Conservation (phyloP, 352 stramenopile genomes). For the Elongisporangium undulatum region DNA sequence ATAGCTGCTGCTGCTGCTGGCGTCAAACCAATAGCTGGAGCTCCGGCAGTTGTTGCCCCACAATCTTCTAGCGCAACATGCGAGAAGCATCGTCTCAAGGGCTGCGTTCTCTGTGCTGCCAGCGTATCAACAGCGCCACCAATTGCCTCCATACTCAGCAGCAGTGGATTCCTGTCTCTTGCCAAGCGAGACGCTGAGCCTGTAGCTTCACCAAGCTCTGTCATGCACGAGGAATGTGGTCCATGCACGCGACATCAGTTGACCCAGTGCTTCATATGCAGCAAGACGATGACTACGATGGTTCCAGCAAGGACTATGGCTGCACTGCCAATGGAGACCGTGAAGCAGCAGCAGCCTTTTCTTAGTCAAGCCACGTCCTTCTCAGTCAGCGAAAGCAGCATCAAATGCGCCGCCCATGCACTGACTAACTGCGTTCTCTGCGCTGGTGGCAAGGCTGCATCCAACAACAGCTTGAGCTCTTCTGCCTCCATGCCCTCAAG, state of each 20-base stretch:
- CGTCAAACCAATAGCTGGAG: background rate
- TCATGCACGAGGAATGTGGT: slow-evolving; percentile 2
- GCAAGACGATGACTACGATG: slow-evolving; percentile 9
- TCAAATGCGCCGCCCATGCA: slow-evolving; percentile 47
- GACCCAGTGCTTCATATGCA: slow-evolving; percentile 61
- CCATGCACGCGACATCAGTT: slow-evolving; percentile 50
- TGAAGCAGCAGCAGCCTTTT: background rate
- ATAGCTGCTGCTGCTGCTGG: background rate
- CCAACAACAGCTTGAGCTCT: background rate
- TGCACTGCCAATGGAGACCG: background rate
- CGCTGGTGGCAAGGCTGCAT: slow-evolving; percentile 24
- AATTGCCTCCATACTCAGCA: background rate
- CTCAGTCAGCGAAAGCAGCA: background rate
- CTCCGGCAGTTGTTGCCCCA: background rate
- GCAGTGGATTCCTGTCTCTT: background rate
- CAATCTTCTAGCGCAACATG: slow-evolving; percentile 8
- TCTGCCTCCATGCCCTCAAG: background rate
- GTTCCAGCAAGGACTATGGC: background rate
- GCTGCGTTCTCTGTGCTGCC: slow-evolving; percentile 57
- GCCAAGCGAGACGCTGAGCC: background rate
- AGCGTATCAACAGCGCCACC: slow-evolving; percentile 8
- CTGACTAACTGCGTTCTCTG: slow-evolving; percentile 76
- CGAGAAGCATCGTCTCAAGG: slow-evolving; percentile 51
- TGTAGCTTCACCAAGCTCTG: too few species aligned
- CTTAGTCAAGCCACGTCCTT: background rate